Evolutionary conservation across 176 grass and related monocot genomes (phyloP).

Genomic region (Saccharum spontaneum): DNA sequence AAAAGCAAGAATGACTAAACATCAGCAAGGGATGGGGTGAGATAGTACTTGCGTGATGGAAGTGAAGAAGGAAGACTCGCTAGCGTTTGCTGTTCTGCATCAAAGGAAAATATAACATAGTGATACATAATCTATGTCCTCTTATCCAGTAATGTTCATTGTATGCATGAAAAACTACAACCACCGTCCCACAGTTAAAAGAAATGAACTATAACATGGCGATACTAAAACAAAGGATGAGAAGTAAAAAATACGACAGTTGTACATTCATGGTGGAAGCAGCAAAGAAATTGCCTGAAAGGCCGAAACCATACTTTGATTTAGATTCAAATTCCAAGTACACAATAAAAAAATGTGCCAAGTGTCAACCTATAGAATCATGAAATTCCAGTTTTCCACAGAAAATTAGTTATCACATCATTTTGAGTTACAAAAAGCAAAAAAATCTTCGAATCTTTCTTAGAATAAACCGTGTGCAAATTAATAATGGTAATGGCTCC

Average conservation of each 20-base stretch:
- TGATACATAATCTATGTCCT: not conserved
- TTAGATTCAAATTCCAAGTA: not conserved
- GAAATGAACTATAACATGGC: not conserved
- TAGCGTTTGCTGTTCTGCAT: constrained; percentile 86
- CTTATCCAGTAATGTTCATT: not conserved
- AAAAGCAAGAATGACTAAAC: not conserved
- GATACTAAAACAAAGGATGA: not conserved
- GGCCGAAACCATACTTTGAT: not conserved
- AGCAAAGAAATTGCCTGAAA: not conserved
- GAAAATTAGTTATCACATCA: not conserved
- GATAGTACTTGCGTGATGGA: constrained; percentile 78
- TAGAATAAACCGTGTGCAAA: not conserved
- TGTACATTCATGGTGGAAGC: not conserved
- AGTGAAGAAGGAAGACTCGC: constrained; percentile 64
- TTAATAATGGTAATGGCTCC: not conserved
- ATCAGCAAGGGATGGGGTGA: not conserved
- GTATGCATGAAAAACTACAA: not conserved
- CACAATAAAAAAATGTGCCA: not conserved
- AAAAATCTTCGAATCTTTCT: not conserved
- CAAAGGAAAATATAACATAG: constrained; percentile 34
- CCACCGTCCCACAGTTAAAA: not conserved
- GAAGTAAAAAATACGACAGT: not conserved
- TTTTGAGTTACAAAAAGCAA: not conserved
- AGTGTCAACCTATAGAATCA: not conserved
- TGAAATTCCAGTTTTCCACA: not conserved